A percentile compares a stretch with the other conserved stretches of the same genome.
These are phyloP conservation scores for Pichiaceae sp. DNA, from an alignment of 1,139 yeast species.

Conservation along the genomic window DNA sequence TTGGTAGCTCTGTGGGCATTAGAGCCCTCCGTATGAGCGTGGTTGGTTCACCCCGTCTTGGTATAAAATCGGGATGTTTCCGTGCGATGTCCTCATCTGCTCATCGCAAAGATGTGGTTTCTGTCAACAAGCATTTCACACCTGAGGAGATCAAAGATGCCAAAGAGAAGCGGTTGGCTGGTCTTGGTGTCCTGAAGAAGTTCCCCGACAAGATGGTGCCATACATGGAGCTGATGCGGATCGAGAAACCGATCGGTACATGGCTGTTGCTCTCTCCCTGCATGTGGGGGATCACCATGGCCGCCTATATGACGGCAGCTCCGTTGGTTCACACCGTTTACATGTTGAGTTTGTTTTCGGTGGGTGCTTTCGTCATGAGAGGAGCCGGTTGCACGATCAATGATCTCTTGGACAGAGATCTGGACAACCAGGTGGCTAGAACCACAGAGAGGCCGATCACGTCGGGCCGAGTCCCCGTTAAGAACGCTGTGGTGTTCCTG, in stretches of 20 bases:
- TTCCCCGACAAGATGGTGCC: slow-evolving; percentile 75
- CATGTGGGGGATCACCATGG: slow-evolving; percentile 80
- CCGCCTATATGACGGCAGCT: slow-evolving; percentile 66
- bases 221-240: slow-evolving; percentile 81
- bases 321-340: slow-evolving; percentile 52
- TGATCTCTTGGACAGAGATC: slow-evolving; percentile 74
- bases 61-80: too few relatives aligned
- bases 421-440: slow-evolving; percentile 80
- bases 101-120: background rate
- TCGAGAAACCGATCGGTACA: slow-evolving; percentile 94
- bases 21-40: too few relatives aligned
- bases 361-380: slow-evolving; percentile 87
- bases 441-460: slow-evolving; percentile 89
- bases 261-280: slow-evolving; percentile 74
- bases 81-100: too few relatives aligned
- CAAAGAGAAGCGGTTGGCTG: slow-evolving; percentile 44
- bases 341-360: slow-evolving; percentile 59
- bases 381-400: slow-evolving; percentile 98
- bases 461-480: slow-evolving; percentile 66
- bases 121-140: slow-evolving; percentile 30
- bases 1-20: too few relatives aligned
- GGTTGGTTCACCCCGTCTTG: too few relatives aligned
- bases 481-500: slow-evolving; percentile 66
- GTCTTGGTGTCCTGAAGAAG: slow-evolving; percentile 50
- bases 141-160: slow-evolving; percentile 51